Evolutionary conservation across 2,329 filamentous ascomycete species (phyloP).

Genomic region (Apiospora marii): DNA sequence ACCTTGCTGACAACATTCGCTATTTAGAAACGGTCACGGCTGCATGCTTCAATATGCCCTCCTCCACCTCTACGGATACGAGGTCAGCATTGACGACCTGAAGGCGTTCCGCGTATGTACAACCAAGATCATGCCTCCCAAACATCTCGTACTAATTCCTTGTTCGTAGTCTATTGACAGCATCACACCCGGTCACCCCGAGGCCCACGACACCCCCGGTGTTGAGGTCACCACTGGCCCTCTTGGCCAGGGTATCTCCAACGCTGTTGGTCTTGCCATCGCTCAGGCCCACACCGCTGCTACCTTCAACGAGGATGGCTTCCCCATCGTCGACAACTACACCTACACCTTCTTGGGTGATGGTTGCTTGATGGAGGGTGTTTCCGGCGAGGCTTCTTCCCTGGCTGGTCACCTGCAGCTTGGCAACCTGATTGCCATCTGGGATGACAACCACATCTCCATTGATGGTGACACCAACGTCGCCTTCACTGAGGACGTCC

Average conservation of each 20-base stretch:
- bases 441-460: conserved; percentile 98
- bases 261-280: conserved; percentile 97
- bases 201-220: conserved; percentile 95
- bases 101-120: conserved; percentile 91
- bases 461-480: conserved; percentile 94
- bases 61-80: conserved; percentile 95
- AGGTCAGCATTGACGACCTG: conserved; percentile 84
- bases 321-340: conserved; percentile 92
- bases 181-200: conserved; percentile 95
- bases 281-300: conserved; percentile 91
- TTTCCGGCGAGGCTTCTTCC: conserved; percentile 91
- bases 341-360: conserved; percentile 97
- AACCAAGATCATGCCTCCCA: neutral
- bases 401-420: conserved; percentile 96
- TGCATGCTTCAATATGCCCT: conserved; percentile 99
- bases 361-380: conserved; percentile 98
- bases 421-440: conserved; percentile 95
- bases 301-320: conserved; percentile 96
- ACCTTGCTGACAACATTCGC: conserved; percentile 28
- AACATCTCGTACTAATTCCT: neutral
- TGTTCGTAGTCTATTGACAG: conserved; percentile 57
- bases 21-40: conserved; percentile 88
- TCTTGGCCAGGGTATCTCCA: conserved; percentile 95
- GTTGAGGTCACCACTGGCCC: conserved; percentile 98
- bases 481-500: conserved; percentile 96